These are phyloP conservation scores for Dictyostelium firmibasis DNA, from an alignment of 78 protist species.

Conservation along the genomic window DNA sequence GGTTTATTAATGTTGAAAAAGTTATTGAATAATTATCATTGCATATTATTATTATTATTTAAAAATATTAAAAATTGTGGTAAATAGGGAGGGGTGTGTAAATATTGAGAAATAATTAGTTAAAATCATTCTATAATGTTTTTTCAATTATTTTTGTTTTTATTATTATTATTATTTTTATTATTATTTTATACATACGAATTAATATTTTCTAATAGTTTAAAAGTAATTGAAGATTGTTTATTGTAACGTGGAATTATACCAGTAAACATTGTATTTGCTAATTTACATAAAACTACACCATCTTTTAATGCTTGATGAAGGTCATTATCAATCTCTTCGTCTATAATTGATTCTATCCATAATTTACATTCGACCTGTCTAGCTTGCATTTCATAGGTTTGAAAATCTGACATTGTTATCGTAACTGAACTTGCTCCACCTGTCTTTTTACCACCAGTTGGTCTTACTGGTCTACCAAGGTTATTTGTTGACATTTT, in stretches of 20 bases:
- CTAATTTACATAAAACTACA: constrained; percentile 62
- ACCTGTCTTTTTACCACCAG: constrained; percentile 31
- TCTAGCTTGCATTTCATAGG: constrained; percentile 62
- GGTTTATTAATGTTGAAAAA: too few species aligned
- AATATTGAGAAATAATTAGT: too few species aligned
- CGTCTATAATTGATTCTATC: constrained; percentile 37
- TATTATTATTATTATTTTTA: too few species aligned
- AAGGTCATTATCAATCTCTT: constrained; percentile 26
- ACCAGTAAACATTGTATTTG: constrained; percentile 52
- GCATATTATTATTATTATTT: too few species aligned
- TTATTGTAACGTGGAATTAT: constrained; percentile 58
- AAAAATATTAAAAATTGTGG: too few species aligned
- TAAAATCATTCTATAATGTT: too few species aligned
- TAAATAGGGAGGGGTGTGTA: too few species aligned
- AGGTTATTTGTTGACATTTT: neutral
- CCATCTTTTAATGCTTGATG: constrained; percentile 54
- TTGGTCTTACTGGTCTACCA: constrained; percentile 41
- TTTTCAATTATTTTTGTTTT: too few species aligned
- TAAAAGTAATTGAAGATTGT: constrained; percentile 26
- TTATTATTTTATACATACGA: too few species aligned
- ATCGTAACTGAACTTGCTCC: constrained; percentile 41
- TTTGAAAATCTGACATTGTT: constrained; percentile 72
- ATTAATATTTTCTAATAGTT: constrained; percentile 60
- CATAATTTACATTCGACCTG: constrained; percentile 42
- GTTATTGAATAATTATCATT: too few species aligned